Base-by-base conservation (phyloP, 768 basidiomycete genomes). In the Tylopilus felleus region DNA sequence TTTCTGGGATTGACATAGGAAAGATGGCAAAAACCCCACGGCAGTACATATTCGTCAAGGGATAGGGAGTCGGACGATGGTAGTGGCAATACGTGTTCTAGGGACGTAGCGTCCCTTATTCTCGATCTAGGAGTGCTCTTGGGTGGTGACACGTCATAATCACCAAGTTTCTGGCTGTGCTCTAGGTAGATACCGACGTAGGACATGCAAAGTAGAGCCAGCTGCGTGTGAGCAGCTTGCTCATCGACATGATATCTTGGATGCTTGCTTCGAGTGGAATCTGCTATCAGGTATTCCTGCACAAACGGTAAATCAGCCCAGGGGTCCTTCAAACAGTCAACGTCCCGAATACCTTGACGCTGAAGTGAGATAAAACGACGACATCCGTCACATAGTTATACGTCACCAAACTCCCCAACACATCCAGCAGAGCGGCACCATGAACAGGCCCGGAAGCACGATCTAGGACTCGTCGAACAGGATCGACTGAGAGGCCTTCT, bases 401-500 rank as follows among this genome's bases (percentile, higher is more conserved):
- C 6, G 16, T 17, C 46, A 47, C 46, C 46, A 47, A 17, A 47
- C 46, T 47, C 8, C 46, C 46, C 8, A 47, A 8, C 2, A 16
- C 5, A 6, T 47, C 46, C 16, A 47, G 17, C 16, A 47, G 23
- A 1, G 46, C 29, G 8, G 7, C 7, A 9, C 46, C 46, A 7
- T 47, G 46, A 8, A 35, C 9, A 13, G 31, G 31, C 13, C 31
- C 31, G 0, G 6, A 1, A n/a, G 33, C 14, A 7, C 5, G 31
- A n/a, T 47, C 16, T 6, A 47, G 12, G 13, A 25, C 13, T 47
- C 31, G 22, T 4, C 8, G 6, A 2, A 8, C 31, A 29, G 49
- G 47, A 19, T 52, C 42, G 7, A 56, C 40, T 1, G 54, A 47
- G 12, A 58, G 47, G 0, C 6, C 28, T 8, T 60, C 57, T 3